These are phyloP conservation scores for Jatropha podagrica DNA, from an alignment of 441 rosid genomes.

Conservation along the genomic window DNA sequence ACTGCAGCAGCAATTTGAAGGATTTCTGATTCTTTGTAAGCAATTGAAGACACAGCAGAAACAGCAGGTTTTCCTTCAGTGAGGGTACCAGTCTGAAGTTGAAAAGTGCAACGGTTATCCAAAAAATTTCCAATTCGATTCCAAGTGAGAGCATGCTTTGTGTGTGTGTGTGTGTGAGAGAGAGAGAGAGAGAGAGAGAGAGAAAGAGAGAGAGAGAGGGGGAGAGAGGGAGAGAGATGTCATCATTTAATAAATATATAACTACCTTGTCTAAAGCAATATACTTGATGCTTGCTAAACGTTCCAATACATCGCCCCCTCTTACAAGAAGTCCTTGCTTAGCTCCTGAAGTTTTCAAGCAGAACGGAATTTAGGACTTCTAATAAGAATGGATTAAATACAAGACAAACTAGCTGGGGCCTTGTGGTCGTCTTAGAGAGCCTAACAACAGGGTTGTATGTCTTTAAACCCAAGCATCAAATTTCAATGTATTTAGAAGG, in stretches of 20 bases:
- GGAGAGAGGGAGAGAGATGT: conserved; percentile 5
- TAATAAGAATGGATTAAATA: conserved; percentile 4
- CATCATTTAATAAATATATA: conserved; percentile 3
- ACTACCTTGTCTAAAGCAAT: conserved; percentile 90
- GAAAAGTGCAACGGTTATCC: neutral
- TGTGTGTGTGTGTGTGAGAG: neutral
- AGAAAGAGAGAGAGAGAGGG: neutral
- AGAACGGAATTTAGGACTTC: conserved; percentile 12
- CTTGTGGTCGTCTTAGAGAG: neutral
- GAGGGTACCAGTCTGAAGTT: conserved; percentile 84
- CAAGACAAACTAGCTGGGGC: neutral
- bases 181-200: neutral
- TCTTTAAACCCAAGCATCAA: neutral
- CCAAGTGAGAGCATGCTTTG: neutral
- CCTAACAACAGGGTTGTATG: neutral
- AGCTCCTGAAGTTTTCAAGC: conserved; percentile 62
- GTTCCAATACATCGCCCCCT: conserved; percentile 96
- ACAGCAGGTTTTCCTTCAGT: conserved; percentile 90
- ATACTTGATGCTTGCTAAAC: conserved; percentile 67
- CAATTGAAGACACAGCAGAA: conserved; percentile 61
- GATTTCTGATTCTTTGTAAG: conserved; percentile 62
- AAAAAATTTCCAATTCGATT: neutral
- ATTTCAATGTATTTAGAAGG: neutral
- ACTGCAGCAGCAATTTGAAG: conserved; percentile 89
- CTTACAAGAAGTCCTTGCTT: conserved; percentile 92